Conservation (phyloP, 1,284 basidiomycete species). For the Malassezia brasiliensis region DNA sequence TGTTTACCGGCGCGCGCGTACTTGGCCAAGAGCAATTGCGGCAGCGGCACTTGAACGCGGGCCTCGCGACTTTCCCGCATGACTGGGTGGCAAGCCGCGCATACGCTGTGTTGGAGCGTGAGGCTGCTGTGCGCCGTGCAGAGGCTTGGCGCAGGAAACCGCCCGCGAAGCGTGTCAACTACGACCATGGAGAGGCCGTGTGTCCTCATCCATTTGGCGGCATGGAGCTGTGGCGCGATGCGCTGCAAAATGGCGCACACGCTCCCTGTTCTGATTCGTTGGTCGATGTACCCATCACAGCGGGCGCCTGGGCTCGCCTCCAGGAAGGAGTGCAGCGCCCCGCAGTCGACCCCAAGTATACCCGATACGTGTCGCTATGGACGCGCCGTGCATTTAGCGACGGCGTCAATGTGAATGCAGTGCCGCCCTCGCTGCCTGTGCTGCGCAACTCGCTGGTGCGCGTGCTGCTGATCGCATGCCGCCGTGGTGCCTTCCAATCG, state of each 20-base stretch:
- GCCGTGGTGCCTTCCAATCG: slow-evolving; percentile 8
- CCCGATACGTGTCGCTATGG: slow-evolving; percentile 2
- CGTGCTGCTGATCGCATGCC: slow-evolving; percentile 3
- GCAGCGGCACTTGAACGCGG: slow-evolving; percentile 24
- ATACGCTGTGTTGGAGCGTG: slow-evolving; percentile 16
- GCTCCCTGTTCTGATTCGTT: not conserved
- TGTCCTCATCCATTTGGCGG: slow-evolving; percentile 17
- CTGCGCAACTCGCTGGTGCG: slow-evolving; percentile 1
- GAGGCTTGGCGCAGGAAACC: slow-evolving; percentile 32
- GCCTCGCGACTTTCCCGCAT: slow-evolving; percentile 24
- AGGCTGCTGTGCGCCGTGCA: slow-evolving; percentile 7
- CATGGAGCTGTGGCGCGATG: slow-evolving; percentile 5
- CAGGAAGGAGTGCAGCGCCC: not conserved
- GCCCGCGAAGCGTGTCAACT: slow-evolving; percentile 35
- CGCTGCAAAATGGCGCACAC: not conserved
- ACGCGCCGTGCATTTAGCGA: not conserved
- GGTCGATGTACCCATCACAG: too few relatives aligned
- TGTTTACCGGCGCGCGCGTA: slow-evolving; percentile 30
- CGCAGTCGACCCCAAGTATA: not conserved
- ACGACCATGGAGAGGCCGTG: slow-evolving; percentile 3
- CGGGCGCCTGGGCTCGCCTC: not conserved
- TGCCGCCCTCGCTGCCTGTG: not conserved
- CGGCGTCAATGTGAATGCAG: not conserved
- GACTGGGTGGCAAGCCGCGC: slow-evolving; percentile 31
- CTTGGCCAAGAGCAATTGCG: slow-evolving; percentile 34